Evolutionary conservation across 1,284 basidiomycete genomes (phyloP).

Genomic region (Mixia osmundae): DNA sequence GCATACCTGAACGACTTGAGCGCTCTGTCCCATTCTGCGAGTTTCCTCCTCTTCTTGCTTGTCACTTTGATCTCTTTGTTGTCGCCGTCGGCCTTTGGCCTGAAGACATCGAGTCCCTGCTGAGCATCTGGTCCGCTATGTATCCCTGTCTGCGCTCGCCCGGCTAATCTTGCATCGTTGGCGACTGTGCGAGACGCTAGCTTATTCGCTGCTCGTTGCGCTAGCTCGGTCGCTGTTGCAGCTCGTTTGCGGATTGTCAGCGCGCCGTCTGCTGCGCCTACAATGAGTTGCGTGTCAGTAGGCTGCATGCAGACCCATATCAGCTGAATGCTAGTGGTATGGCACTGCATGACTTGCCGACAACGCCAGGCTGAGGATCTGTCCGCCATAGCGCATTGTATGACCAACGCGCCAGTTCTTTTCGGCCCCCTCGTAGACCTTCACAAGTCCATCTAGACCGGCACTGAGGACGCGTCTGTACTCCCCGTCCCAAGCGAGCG

Average conservation of each 20-base stretch:
- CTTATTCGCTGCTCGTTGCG: too few species aligned
- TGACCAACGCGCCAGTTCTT: slow-evolving; percentile 85
- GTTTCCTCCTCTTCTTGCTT: slow-evolving; percentile 41
- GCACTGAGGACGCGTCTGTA: slow-evolving; percentile 64
- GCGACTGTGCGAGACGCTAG: too few species aligned
- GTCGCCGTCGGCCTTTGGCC: neutral
- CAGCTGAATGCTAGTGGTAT: neutral
- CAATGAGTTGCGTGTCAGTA: slow-evolving; percentile 85
- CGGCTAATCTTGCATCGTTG: too few species aligned
- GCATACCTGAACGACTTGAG: slow-evolving; percentile 87
- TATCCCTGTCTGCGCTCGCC: slow-evolving; percentile 1
- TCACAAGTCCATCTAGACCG: slow-evolving; percentile 87
- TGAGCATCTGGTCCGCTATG: slow-evolving; percentile 3
- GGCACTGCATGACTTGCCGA: slow-evolving; percentile 35
- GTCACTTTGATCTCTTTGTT: too few species aligned
- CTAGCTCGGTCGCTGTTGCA: too few species aligned
- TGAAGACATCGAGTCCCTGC: too few species aligned
- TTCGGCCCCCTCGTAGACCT: slow-evolving; percentile 68
- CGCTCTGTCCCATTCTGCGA: slow-evolving; percentile 70
- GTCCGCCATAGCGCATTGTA: slow-evolving; percentile 94
- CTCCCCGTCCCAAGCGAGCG: slow-evolving; percentile 43
- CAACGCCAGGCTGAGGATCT: slow-evolving; percentile 68
- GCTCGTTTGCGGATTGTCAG: slow-evolving; percentile 40
- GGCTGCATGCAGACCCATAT: slow-evolving; percentile 36
- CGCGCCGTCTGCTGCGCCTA: slow-evolving; percentile 91